Evolutionary conservation across 305 asterid species (phyloP), one percentile per base, ranked within the genome.

Genomic region (Plantago lanceolata): DNA sequence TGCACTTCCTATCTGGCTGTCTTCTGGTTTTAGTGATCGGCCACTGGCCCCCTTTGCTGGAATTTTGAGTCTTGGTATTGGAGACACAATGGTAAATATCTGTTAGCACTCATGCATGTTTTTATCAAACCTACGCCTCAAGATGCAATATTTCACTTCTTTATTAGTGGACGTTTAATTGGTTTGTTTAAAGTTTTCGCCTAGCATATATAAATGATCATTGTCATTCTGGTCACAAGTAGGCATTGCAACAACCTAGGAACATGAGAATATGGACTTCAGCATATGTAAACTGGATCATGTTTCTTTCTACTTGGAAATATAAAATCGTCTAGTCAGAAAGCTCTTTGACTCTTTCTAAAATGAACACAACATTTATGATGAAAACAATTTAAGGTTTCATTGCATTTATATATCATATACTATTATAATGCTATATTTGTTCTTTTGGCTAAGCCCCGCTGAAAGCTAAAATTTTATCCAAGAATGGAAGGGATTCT

Each of bases 21-120:
- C 95, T 51, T 82, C 94, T 63, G 93, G 92, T 63, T 82, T 74
- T 67, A 86, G 73, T 63, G 97, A 93, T 75, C 87, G 96, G 45
- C 97, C 96, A 57, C 84, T 93, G 68, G 97, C 96, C 61, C 94
- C 96, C 55, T 93, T 87, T 75, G 97, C 99, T 75, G 99, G 97
- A 67, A 93, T 93, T 74, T 77, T 93, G 84, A 93, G 99, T 73
- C 94, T 93, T 72, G 97, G 99, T 67, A 90, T 90, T 67, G 99
- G 99, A 54, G 99, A 93, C 79, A 90, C 99, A 48, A 90, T 93
- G 99, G 97, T 93, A 80, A 83, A 24, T 54, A 37, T 67, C 49
- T 53, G 35, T 24, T 66, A 14, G 16, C 49, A 49, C 65, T 51
- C 64, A 52, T 62, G 31, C 35, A 35, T 31, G 35, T 19, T 43